Percentiles rank a stretch among this genome's conserved stretches.
Evolutionary conservation across 805 yeast genomes (phyloP).

Genomic region (Yamadazyma endophytica): DNA sequence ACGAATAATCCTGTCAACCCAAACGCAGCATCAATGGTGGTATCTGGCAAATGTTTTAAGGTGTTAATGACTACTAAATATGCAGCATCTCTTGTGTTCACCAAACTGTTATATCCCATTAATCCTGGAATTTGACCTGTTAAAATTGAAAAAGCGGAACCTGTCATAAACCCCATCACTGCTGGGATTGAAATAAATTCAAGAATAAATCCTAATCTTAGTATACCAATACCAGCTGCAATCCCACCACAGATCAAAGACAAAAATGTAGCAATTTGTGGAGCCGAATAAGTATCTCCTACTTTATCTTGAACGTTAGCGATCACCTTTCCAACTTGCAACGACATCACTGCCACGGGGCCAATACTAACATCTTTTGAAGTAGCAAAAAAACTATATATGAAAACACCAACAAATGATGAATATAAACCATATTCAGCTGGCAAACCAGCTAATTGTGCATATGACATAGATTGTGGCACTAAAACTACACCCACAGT

Average conservation of each 20-base stretch:
- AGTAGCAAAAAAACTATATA: slow-evolving; percentile 89
- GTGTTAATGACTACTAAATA: slow-evolving; percentile 67
- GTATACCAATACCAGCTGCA: slow-evolving; percentile 74
- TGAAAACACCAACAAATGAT: slow-evolving; percentile 84
- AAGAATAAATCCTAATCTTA: slow-evolving; percentile 81
- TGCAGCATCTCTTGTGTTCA: slow-evolving; percentile 71
- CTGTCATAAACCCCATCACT: slow-evolving; percentile 91
- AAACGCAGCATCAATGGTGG: slow-evolving; percentile 82
- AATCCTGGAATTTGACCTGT: slow-evolving; percentile 84
- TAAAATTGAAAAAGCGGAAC: slow-evolving; percentile 82
- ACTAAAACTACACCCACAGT: slow-evolving; percentile 92
- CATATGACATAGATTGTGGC: slow-evolving; percentile 96
- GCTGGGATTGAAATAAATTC: slow-evolving; percentile 91
- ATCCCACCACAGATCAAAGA: slow-evolving; percentile 83
- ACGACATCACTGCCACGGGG: slow-evolving; percentile 94
- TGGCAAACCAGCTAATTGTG: slow-evolving; percentile 74
- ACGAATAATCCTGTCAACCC: slow-evolving; percentile 73
- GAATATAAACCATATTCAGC: slow-evolving; percentile 89
- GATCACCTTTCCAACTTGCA: slow-evolving; percentile 77
- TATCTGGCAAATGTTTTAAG: slow-evolving; percentile 63
- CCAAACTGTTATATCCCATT: slow-evolving; percentile 65
- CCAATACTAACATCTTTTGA: slow-evolving; percentile 95
- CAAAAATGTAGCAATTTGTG: slow-evolving; percentile 74
- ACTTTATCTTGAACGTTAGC: slow-evolving; percentile 47
- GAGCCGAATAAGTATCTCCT: slow-evolving; percentile 50